Evolutionary conservation across 2,329 filamentous ascomycete genomes (phyloP), one percentile per base, ranked within the genome.

Genomic region (Macrophomina pseudophaseolina): DNA sequence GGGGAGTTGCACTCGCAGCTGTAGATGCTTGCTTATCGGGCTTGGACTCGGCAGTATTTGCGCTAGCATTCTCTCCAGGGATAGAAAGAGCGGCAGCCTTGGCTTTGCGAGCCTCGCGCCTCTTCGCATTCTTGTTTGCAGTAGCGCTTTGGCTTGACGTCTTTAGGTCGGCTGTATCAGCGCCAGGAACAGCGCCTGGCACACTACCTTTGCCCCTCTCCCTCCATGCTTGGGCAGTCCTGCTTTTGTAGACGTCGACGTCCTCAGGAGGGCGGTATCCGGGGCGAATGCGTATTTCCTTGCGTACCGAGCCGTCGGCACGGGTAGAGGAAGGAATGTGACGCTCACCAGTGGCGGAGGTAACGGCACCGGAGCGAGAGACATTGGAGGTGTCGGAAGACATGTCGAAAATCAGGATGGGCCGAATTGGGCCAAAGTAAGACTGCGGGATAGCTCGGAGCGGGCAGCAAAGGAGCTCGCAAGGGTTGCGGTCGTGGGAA

Each of bases 221-320:
- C 75, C 93, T 93, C 82, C 91, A 97, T 59, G 88, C 88, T 76
- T 95, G 91, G 59, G 94, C 94, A 1, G 90, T 93, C 66, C 92
- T 90, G 79, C 97, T 97, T 82, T 93, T 96, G 86, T 99, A 99
- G 53, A 97, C 85, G 76, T 97, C 93, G 70, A 98, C 90, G 79
- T 99, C 95, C 81, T 99, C 95, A 0, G 94, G 93, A 1, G 95
- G 96, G 40, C 90, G 89, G 80, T 97, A 99, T 64, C 95, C 96
- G 0, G 95, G 94, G 35, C 93, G 89, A 68, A 99, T 93, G 75
- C 92, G 92, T 76, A 98, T 98, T 74, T 97, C 94, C 75, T 92
- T 96, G 66, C 95, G 89, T n/a, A 92, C 92, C 60, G 91, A 93
- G 67, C 95, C 95, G 76, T 99, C 95, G 30, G 95, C 82, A 65